Conservation (phyloP, 208 protist species). For the Trypanosomatidae sp. region DNA sequence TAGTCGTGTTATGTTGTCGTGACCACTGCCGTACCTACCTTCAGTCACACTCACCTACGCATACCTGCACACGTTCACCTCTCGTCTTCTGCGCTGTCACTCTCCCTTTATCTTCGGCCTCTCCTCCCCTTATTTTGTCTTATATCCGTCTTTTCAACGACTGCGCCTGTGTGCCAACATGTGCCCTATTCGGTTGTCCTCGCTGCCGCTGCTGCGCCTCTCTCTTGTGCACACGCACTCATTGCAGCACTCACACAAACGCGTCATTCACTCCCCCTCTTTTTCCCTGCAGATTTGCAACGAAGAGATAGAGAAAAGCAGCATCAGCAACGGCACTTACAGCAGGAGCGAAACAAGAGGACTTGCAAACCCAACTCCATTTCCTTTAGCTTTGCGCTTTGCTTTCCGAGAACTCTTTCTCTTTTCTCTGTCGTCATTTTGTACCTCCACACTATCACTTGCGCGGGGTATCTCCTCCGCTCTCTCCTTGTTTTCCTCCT, state of each 20-base stretch:
- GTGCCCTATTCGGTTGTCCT: background rate
- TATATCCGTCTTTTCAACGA: background rate
- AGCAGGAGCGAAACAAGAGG: background rate
- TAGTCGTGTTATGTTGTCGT: background rate
- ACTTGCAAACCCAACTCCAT: background rate
- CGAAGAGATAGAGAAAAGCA: background rate
- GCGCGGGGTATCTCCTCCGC: background rate
- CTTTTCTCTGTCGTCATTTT: conserved; percentile 1
- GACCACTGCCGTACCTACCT: background rate
- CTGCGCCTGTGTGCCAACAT: background rate
- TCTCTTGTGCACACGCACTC: background rate
- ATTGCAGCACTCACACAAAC: background rate
- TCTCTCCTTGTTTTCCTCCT: too few species aligned
- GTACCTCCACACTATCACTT: background rate
- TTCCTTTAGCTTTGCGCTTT: background rate
- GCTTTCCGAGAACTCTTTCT: conserved; percentile 2
- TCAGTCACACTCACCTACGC: conserved; percentile 9
- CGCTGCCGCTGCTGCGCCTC: background rate
- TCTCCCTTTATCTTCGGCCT: background rate
- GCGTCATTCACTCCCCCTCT: background rate
- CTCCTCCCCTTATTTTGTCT: background rate
- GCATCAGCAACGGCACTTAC: too few species aligned
- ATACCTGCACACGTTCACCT: conserved; percentile 13
- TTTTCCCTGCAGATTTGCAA: background rate
- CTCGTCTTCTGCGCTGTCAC: background rate